Evolutionary conservation across 1,139 yeast species (phyloP).

Genomic region (Taiozyma sp.): DNA sequence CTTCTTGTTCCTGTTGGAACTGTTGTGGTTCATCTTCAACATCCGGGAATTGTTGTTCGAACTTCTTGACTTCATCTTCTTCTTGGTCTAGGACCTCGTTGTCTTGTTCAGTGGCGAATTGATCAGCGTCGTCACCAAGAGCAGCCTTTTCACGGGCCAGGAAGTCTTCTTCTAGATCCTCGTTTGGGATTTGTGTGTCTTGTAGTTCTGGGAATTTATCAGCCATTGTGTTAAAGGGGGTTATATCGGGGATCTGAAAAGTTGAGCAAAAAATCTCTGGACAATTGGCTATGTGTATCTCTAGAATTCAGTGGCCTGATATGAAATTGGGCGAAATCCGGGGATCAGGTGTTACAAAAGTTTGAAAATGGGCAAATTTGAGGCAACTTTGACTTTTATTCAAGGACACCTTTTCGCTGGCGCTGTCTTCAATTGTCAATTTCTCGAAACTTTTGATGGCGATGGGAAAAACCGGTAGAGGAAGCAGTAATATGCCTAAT

Average conservation of each 20-base stretch:
- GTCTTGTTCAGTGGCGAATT: constrained; percentile 69
- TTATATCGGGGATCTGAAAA: constrained; percentile 1
- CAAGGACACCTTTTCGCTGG: neutral
- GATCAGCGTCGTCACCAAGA: constrained; percentile 64
- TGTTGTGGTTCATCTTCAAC: constrained; percentile 32
- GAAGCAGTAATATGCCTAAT: neutral
- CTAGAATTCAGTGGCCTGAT: neutral
- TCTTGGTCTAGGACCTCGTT: constrained; percentile 44
- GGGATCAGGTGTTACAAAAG: neutral
- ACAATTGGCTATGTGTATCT: neutral
- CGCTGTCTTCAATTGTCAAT: neutral
- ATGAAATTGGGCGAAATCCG: no score
- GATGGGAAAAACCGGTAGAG: neutral
- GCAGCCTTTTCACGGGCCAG: constrained; percentile 81
- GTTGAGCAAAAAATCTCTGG: neutral
- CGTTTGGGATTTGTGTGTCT: constrained; percentile 41
- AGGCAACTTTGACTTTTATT: neutral
- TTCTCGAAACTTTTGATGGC: neutral
- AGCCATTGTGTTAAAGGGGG: constrained; percentile 47
- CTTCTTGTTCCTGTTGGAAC: constrained; percentile 25
- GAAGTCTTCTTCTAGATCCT: constrained; percentile 50
- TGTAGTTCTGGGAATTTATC: constrained; percentile 79
- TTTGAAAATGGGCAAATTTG: neutral
- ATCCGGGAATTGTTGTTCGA: constrained; percentile 66
- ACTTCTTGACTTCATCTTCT: constrained; percentile 60